phyloP scores from a whole-genome alignment of 1,284 basidiomycete species.

The Schizopora paradoxa region DNA sequence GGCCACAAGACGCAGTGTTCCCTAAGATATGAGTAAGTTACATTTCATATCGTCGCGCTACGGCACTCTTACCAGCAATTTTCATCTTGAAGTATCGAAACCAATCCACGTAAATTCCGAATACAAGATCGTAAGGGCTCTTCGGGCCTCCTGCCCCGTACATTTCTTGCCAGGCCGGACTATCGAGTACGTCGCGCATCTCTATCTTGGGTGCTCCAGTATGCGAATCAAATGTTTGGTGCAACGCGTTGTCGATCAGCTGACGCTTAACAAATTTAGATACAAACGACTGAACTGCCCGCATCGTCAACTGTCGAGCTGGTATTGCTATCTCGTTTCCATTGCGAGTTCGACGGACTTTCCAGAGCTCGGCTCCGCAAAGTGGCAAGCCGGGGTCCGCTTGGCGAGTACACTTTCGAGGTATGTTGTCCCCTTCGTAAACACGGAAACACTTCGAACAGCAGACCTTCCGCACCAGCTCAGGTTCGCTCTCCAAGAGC shows the following conservation, averaged over 20 bases:
- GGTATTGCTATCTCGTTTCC: slow-evolving; percentile 23
- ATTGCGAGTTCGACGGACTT: slow-evolving; percentile 13
- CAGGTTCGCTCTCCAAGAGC: too few species aligned
- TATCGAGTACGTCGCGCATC: too few species aligned
- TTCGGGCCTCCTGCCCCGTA: slow-evolving; percentile 3
- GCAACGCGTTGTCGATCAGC: slow-evolving; percentile 25
- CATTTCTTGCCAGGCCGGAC: slow-evolving; percentile 19
- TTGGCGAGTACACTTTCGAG: slow-evolving; percentile 2
- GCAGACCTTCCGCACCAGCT: too few species aligned
- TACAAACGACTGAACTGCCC: slow-evolving; percentile 30
- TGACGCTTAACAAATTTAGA: slow-evolving; percentile 26
- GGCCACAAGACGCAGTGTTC: background rate
- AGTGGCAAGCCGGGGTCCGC: background rate
- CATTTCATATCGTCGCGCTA: too few species aligned
- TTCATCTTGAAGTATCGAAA: slow-evolving; percentile 29
- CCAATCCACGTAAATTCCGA: slow-evolving; percentile 35
- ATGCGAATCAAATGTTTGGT: slow-evolving; percentile 4
- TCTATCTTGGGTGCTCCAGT: too few species aligned
- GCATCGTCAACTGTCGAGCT: slow-evolving; percentile 24
- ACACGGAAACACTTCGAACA: slow-evolving; percentile 27
- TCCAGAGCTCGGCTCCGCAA: slow-evolving; percentile 18
- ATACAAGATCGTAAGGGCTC: slow-evolving; percentile 24
- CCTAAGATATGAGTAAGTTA: too few species aligned
- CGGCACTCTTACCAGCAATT: too few species aligned
- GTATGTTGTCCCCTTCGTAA: slow-evolving; percentile 13